Conservation (phyloP, 768 basidiomycete genomes). For the Termitomyces sp. region DNA sequence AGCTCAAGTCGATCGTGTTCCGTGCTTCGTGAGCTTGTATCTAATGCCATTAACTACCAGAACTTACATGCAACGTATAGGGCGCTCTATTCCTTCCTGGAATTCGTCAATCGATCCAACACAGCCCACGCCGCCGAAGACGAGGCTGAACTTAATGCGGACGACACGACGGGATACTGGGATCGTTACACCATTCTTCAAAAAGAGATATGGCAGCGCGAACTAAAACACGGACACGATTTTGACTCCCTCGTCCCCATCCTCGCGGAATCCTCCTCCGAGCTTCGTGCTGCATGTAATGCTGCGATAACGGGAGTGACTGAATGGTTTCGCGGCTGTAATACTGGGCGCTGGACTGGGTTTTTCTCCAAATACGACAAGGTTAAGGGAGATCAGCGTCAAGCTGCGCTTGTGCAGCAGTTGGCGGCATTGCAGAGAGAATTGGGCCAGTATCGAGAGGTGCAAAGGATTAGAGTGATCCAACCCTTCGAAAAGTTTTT, state of each 20-base stretch:
- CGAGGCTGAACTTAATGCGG: conserved; percentile 5
- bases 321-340: conserved; percentile 35
- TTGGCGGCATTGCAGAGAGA: conserved; percentile 22
- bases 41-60: background rate
- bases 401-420: conserved; percentile 21
- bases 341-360: conserved; percentile 31
- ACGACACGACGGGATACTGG: conserved; percentile 14
- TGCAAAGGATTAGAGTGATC: conserved; percentile 32
- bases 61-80: conserved; percentile 15
- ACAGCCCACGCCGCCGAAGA: conserved; percentile 16
- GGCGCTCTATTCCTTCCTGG: conserved; percentile 34
- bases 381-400: conserved; percentile 20
- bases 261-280: conserved; percentile 30
- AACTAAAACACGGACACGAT: conserved; percentile 37
- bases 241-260: conserved; percentile 40
- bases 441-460: conserved; percentile 30
- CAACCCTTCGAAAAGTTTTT: conserved; percentile 40
- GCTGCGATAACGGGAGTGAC: conserved; percentile 17
- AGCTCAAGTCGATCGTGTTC: conserved; percentile 35
- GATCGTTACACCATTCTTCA: conserved; percentile 29
- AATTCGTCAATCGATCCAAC: conserved; percentile 32
- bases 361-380: conserved; percentile 24
- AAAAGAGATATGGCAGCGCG: conserved; percentile 26
- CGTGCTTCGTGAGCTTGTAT: conserved; percentile 27
- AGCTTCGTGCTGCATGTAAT: conserved; percentile 30